These are phyloP conservation scores for Batkoa obscura DNA, from an alignment of 371 early-diverging fungal genomes.

Conservation along the genomic window DNA sequence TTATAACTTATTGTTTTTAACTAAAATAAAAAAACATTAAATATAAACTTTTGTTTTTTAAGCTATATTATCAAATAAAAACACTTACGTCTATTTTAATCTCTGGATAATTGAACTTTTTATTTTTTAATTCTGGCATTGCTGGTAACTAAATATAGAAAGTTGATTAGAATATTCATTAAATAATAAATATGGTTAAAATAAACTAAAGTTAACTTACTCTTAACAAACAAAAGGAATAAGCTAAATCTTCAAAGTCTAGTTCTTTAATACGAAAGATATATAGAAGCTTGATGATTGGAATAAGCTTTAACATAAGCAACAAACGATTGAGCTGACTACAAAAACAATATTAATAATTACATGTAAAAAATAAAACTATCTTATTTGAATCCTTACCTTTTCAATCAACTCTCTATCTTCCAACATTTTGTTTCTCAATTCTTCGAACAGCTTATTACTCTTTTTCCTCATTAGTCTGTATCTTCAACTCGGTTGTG, in stretches of 20 bases:
- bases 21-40: too few species aligned
- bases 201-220: slow-evolving; percentile 7
- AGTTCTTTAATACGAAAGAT: slow-evolving; percentile 79
- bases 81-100: too few species aligned
- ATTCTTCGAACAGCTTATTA: slow-evolving; percentile 10
- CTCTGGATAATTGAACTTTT: too few species aligned
- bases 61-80: too few species aligned
- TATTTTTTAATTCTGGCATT: slow-evolving; percentile 82
- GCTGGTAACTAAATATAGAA: slow-evolving; percentile 38
- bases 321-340: slow-evolving; percentile 62
- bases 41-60: too few species aligned
- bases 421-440: slow-evolving; percentile 19
- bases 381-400: background rate
- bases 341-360: slow-evolving; percentile 24
- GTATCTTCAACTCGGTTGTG: slow-evolving; percentile 24
- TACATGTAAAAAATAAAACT: slow-evolving; percentile 3
- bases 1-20: too few species aligned
- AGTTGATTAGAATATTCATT: background rate
- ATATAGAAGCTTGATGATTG: slow-evolving; percentile 75
- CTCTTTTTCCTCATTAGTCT: slow-evolving; percentile 13
- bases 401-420: slow-evolving; percentile 58
- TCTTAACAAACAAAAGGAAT: slow-evolving; percentile 53
- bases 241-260: slow-evolving; percentile 49
- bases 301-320: slow-evolving; percentile 72
- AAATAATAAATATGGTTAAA: too few species aligned